A percentile compares a stretch with the other conserved stretches of the same genome.
These are phyloP conservation scores for Penicillium cataractarum DNA, from an alignment of 495 filamentous ascomycete genomes.

Conservation along the genomic window DNA sequence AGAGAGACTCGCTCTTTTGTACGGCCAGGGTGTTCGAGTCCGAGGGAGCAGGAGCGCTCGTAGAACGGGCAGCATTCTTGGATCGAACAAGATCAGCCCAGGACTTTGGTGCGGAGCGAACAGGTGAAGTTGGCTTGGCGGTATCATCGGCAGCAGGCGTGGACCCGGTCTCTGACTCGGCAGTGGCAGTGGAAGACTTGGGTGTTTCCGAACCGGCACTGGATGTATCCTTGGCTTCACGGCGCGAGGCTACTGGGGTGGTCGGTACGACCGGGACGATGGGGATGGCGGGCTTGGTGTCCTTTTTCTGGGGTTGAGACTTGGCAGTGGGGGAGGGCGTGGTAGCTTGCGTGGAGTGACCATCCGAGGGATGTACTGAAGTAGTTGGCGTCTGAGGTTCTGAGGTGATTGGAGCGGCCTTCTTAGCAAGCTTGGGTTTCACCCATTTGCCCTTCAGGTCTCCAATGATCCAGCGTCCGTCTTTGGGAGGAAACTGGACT, in stretches of 20 bases:
- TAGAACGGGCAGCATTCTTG: conserved; percentile 41
- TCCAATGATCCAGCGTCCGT: conserved; percentile 30
- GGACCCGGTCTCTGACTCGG: conserved; percentile 24
- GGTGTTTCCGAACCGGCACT: conserved; percentile 43
- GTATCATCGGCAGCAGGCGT: conserved; percentile 32
- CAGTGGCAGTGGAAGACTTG: conserved; percentile 30
- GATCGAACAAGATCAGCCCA: conserved; percentile 77
- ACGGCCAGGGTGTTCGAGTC: conserved; percentile 51
- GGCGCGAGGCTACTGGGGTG: conserved; percentile 44
- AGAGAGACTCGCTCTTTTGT: conserved; percentile 65
- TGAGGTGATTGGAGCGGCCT: conserved; percentile 43
- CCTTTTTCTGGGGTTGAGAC: conserved; percentile 46
- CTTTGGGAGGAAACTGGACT: conserved; percentile 56
- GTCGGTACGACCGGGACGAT: conserved; percentile 70
- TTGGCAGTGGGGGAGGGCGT: conserved; percentile 62
- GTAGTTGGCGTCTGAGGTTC: conserved; percentile 70
- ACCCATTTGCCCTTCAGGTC: conserved; percentile 23
- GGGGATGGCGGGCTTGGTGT: conserved; percentile 52
- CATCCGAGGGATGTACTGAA: conserved; percentile 67
- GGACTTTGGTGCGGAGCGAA: conserved; percentile 61
- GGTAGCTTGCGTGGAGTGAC: conserved; percentile 68
- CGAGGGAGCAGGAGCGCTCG: conserved; percentile 27
- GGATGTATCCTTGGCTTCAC: conserved; percentile 46
- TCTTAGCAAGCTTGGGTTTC: conserved; percentile 24
- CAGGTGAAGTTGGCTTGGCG: conserved; percentile 42